Conservation (phyloP, 1,284 basidiomycete genomes). For the Trichosporon sp. region DNA sequence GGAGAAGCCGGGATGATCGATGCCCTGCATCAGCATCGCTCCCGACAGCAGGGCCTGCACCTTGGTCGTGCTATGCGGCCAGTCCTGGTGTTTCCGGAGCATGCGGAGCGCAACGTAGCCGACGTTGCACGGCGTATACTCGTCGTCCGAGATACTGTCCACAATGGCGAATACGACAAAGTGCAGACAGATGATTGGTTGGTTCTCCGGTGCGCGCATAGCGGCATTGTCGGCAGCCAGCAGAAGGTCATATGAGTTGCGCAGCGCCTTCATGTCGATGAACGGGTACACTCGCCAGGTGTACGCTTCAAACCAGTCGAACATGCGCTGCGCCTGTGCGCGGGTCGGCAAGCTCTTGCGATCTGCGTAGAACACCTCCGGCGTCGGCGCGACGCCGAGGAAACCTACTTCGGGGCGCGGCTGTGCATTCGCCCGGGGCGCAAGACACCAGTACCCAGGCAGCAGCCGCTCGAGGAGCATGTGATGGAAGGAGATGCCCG, state of each 20-base stretch:
- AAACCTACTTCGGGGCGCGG: background rate
- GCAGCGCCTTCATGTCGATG: conserved; percentile 20
- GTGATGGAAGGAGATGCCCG: conserved; percentile 34
- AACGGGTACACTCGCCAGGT: conserved; percentile 33
- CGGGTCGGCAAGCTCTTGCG: conserved; percentile 23
- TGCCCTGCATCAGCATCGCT: conserved; percentile 33
- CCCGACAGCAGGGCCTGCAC: conserved; percentile 33
- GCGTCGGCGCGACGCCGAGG: conserved; percentile 20
- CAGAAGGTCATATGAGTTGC: conserved; percentile 19
- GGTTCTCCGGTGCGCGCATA: conserved; percentile 18
- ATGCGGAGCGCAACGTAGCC: conserved; percentile 24
- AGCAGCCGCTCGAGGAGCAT: conserved; percentile 33
- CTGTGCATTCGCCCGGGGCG: background rate
- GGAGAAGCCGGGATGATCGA: conserved; percentile 28
- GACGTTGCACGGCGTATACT: conserved; percentile 19
- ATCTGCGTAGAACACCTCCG: conserved; percentile 16
- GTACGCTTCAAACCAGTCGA: conserved; percentile 22
- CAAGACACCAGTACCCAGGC: conserved; percentile 20
- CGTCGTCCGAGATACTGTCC: conserved; percentile 22
- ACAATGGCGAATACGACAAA: conserved; percentile 33
- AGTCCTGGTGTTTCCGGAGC: conserved; percentile 32
- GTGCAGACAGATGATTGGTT: conserved; percentile 31
- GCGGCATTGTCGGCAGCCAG: conserved; percentile 19
- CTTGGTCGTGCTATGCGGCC: conserved; percentile 32
- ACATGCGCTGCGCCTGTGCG: conserved; percentile 26